Evolutionary conservation across 2,329 filamentous ascomycete species (phyloP), one percentile per base, ranked within the genome.

Genomic region (Chrysoporthe cubensis): DNA sequence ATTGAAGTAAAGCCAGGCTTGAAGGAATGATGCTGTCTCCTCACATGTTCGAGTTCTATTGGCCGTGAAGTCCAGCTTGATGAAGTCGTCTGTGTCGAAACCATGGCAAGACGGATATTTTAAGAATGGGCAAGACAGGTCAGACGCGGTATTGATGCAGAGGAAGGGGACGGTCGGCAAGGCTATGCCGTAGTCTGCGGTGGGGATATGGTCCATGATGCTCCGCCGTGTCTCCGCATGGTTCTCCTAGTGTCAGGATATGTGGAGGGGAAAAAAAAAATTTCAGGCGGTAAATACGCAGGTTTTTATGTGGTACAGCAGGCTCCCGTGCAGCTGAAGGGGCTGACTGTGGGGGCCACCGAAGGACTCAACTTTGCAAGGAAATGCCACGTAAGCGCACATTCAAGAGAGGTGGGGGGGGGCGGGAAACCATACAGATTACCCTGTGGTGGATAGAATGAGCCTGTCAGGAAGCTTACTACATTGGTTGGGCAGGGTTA

Each of bases 191-290:
- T 56, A 56, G 52, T 14, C 13, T 56, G 52, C 52, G 11, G 21
- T 56, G 13, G 52, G 52, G 34, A 56, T 56, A 18, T 56, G 52
- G 52, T 56, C 52, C 52, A 56, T 56, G 18, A 6, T 48, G 46
- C 8, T 48, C 8, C 18, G 8, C 18, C 4, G n/a, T 14, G 5
- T 48, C 14, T n/a, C 18, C 16, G 2, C n/a, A 48, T 48, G 8
- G 18, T 48, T n/a, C 18, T 9, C 37, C 6, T 1, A 9, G 18
- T n/a, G 46, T n/a, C 16, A 48, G 46, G 46, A 26, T 26, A 26
- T 26, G 26, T 48, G 8, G 4, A 21, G 8, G 6, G 37, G 1
- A 40, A 40, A 9, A 40, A 40, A 40, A 7, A 9, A 40, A 7
- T 40, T 40, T 40, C 9, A 9, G 37, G 9, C 37, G 37, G 9